A percentile compares a stretch with the other conserved stretches of the same genome.
These are phyloP conservation scores for Tylopilus vinaceipallidus DNA, from an alignment of 768 basidiomycete genomes.

Conservation along the genomic window DNA sequence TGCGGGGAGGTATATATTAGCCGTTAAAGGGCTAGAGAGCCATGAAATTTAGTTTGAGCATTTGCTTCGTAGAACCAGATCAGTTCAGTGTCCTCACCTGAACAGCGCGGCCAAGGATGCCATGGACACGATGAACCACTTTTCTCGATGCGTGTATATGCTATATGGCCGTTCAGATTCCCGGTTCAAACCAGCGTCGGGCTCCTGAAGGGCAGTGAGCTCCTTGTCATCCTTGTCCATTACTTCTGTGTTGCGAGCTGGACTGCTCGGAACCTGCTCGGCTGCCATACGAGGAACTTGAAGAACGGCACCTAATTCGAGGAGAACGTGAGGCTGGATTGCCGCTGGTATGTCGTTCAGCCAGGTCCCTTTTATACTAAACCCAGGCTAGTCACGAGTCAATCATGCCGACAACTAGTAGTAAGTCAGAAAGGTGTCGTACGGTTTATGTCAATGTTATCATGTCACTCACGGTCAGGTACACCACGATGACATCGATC, in stretches of 20 bases:
- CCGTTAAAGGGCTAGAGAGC: conserved; percentile 56
- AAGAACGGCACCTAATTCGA: no score
- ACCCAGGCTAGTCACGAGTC: no score
- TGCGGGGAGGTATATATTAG: conserved; percentile 78
- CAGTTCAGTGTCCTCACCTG: conserved; percentile 40
- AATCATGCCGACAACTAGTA: no score
- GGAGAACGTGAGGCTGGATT: not conserved
- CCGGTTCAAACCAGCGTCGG: not conserved
- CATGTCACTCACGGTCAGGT: no score
- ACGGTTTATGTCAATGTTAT: no score
- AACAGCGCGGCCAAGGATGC: conserved; percentile 63
- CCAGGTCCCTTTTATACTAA: conserved; percentile 1
- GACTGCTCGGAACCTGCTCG: not conserved
- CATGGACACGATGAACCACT: conserved; percentile 67
- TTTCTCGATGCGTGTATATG: conserved; percentile 53
- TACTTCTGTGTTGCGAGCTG: conserved; percentile 2
- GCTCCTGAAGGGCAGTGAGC: not conserved
- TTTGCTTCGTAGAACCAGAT: not conserved
- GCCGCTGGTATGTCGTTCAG: not conserved
- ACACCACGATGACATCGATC: no score
- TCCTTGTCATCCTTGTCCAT: not conserved
- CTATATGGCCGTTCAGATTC: conserved; percentile 34
- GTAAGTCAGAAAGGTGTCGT: no score
- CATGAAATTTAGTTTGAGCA: not conserved
- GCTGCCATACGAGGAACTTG: not conserved